These are phyloP conservation scores for Dothistroma septosporum DNA, from an alignment of 2,329 filamentous ascomycete species.

Conservation along the genomic window DNA sequence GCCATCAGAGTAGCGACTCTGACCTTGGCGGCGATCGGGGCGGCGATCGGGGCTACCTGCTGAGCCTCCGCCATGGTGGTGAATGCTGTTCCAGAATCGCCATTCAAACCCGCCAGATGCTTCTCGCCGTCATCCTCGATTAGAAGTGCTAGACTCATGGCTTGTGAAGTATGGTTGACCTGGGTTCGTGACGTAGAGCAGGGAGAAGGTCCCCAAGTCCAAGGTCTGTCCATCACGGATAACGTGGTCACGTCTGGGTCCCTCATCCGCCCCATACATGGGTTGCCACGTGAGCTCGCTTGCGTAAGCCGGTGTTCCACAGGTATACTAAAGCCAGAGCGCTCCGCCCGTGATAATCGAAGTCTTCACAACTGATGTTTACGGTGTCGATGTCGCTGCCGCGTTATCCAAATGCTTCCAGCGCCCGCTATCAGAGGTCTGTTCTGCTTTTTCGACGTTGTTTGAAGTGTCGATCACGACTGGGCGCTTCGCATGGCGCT, in stretches of 20 bases:
- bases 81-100: conserved; percentile 11
- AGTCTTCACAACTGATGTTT: conserved; percentile 18
- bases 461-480: conserved; percentile 19
- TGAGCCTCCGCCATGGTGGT: conserved; percentile 4
- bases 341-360: conserved; percentile 18
- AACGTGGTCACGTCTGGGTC: conserved; percentile 2
- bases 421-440: conserved; percentile 9
- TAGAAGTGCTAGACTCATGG: conserved; percentile 13
- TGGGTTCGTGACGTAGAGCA: conserved; percentile 12
- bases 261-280: conserved; percentile 3
- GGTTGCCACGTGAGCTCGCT: conserved; percentile 12
- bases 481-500: conserved; percentile 15
- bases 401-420: conserved; percentile 14
- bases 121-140: conserved; percentile 10
- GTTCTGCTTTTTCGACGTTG: conserved; percentile 12
- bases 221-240: conserved; percentile 9
- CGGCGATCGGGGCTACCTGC: too few species aligned
- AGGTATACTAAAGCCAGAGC: conserved; percentile 15
- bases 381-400: conserved; percentile 14
- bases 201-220: conserved; percentile 10
- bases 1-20: conserved; percentile 16
- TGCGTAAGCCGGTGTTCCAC: conserved; percentile 7
- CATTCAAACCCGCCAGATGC: conserved; percentile 15
- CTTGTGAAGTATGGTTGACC: conserved; percentile 16
- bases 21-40: conserved; percentile 3